Percentiles rank a stretch among this genome's conserved stretches.
Conservation (phyloP, 768 basidiomycete species). For the Gloeostereum incarnatum region DNA sequence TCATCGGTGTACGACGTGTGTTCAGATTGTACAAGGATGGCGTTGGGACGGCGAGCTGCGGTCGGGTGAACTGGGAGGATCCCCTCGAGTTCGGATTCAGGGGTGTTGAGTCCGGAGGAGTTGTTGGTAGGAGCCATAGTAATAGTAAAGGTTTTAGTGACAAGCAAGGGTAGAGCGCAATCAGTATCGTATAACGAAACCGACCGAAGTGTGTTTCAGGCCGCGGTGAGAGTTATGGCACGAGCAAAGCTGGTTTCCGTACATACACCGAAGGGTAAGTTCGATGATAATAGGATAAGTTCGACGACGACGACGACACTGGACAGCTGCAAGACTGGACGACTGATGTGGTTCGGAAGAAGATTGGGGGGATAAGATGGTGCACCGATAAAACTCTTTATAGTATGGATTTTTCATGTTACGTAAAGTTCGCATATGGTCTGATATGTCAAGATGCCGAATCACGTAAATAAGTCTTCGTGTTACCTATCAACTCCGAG, state of each 20-base stretch:
- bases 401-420: no score
- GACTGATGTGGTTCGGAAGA: no score
- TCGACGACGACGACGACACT: no score
- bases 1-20: constrained; percentile 77
- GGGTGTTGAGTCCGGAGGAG: constrained; percentile 64
- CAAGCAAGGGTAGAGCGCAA: constrained; percentile 21
- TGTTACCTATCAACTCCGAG: no score
- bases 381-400: no score
- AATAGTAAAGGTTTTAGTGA: constrained; percentile 17
- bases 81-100: constrained; percentile 63
- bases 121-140: constrained; percentile 41
- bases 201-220: constrained; percentile 70
- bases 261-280: constrained; percentile 73
- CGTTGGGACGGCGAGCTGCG: constrained; percentile 65
- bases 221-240: constrained; percentile 87
- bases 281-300: no score
- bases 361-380: no score
- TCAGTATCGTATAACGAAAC: constrained; percentile 46
- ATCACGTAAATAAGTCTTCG: no score
- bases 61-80: constrained; percentile 75
- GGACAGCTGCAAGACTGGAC: no score
- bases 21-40: constrained; percentile 75
- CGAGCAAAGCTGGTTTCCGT: constrained; percentile 89
- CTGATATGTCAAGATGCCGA: no score
- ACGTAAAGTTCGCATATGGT: no score